phyloP scores from a whole-genome alignment of 2,329 filamentous ascomycete genomes.

The Aspergillus spinulosporus region DNA sequence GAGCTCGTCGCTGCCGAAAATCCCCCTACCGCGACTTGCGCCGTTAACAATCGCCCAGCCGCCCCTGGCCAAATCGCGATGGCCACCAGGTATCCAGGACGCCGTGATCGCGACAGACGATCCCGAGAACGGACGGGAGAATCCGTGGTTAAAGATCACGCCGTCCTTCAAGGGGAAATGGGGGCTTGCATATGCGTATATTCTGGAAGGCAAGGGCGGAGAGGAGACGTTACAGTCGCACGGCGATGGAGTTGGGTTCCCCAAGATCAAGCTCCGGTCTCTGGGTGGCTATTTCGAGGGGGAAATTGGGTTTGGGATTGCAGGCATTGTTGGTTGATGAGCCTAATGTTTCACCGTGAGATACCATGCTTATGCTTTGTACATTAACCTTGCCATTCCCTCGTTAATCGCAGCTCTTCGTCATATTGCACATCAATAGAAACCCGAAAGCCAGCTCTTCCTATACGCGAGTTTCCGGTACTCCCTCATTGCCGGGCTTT shows the following conservation, averaged over 20 bases:
- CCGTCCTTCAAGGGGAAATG: constrained; percentile 4
- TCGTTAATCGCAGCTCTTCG: background rate
- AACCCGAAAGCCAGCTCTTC: constrained; percentile 28
- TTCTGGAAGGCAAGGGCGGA: background rate
- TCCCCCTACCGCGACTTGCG: background rate
- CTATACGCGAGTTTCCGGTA: constrained; percentile 34
- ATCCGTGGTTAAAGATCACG: constrained; percentile 1
- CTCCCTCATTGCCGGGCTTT: constrained; percentile 38
- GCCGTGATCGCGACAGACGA: constrained; percentile 3
- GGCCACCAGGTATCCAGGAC: constrained; percentile 1
- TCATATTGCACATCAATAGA: constrained; percentile 22
- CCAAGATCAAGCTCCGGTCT: constrained; percentile 1
- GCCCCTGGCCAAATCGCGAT: background rate
- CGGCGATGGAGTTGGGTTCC: constrained; percentile 11
- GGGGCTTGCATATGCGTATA: constrained; percentile 2
- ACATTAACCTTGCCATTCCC: too few species aligned
- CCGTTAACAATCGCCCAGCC: constrained; percentile 1
- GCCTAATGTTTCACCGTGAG: background rate
- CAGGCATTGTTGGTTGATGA: constrained; percentile 1
- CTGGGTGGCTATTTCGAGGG: background rate
- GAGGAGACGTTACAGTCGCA: background rate
- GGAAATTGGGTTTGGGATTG: background rate
- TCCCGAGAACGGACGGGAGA: constrained; percentile 5
- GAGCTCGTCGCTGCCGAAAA: background rate
- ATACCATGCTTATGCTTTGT: background rate